Evolutionary conservation across 2,329 filamentous ascomycete genomes (phyloP).

Genomic region (Nemania abortiva): DNA sequence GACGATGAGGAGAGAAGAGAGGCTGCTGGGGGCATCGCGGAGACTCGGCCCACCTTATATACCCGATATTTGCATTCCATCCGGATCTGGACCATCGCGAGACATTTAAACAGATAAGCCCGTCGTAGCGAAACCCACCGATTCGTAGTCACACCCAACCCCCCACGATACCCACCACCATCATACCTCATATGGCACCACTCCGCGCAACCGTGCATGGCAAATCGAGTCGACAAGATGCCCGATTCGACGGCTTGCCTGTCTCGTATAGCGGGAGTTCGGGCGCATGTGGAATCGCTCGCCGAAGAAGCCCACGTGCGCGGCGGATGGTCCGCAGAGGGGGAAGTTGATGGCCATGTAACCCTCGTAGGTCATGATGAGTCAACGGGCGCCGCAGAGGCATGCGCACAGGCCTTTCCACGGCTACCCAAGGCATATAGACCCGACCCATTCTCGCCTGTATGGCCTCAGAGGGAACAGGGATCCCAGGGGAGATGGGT

Average conservation of each 20-base stretch:
- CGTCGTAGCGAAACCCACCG: constrained; percentile 25
- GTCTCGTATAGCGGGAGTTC: constrained; percentile 28
- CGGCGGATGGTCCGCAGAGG: constrained; percentile 24
- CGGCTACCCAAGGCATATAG: constrained; percentile 29
- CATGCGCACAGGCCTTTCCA: constrained; percentile 34
- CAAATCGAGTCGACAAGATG: constrained; percentile 18
- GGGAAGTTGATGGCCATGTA: constrained; percentile 26
- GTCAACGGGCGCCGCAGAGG: constrained; percentile 27
- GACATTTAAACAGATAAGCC: constrained; percentile 21
- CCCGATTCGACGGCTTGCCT: constrained; percentile 25
- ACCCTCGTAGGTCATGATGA: constrained; percentile 24
- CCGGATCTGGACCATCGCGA: constrained; percentile 21
- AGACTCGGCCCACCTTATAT: constrained; percentile 30
- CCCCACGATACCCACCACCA: constrained; percentile 37
- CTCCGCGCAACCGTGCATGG: constrained; percentile 29
- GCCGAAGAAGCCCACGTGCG: constrained; percentile 33
- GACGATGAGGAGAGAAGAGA: constrained; percentile 19
- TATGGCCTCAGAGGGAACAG: constrained; percentile 15
- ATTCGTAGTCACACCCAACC: constrained; percentile 28
- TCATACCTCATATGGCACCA: constrained; percentile 30
- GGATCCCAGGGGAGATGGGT: constrained; percentile 29
- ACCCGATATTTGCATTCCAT: constrained; percentile 13
- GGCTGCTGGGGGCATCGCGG: constrained; percentile 6
- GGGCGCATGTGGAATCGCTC: constrained; percentile 22
- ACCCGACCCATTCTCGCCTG: constrained; percentile 18